Conservation (phyloP, 768 basidiomycete genomes). For the Lactifluus hygrophoroides region DNA sequence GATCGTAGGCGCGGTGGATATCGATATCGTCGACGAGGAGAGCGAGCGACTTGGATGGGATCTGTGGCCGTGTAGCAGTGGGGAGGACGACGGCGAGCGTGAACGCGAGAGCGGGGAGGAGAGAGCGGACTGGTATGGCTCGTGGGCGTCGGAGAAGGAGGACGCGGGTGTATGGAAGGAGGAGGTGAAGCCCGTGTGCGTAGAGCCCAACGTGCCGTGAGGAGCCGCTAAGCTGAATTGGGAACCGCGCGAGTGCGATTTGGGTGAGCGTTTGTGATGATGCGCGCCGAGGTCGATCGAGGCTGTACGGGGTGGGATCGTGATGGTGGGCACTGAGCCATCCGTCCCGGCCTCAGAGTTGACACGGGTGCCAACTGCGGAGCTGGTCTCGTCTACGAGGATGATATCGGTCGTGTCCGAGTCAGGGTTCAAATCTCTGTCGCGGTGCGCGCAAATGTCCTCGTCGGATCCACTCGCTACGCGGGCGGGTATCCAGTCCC, state of each 20-base stretch:
- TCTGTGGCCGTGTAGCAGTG: constrained; percentile 20
- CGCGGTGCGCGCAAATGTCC: not conserved
- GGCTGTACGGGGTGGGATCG: constrained; percentile 23
- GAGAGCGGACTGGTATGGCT: constrained; percentile 39
- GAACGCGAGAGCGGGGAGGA: constrained; percentile 44
- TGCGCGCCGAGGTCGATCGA: constrained; percentile 28
- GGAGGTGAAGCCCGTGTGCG: constrained; percentile 48
- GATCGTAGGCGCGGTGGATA: constrained; percentile 22
- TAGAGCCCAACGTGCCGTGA: constrained; percentile 47
- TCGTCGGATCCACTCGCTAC: not conserved
- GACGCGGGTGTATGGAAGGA: constrained; percentile 76
- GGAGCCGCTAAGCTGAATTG: constrained; percentile 29
- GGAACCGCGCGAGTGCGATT: constrained; percentile 40
- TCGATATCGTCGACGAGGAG: constrained; percentile 16
- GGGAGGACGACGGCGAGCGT: constrained; percentile 19
- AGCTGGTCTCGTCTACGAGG: not conserved
- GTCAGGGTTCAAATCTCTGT: not conserved
- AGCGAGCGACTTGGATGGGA: constrained; percentile 5
- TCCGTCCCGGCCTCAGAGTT: not conserved
- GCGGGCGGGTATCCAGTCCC: not conserved
- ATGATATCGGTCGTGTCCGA: not conserved
- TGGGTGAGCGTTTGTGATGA: constrained; percentile 28
- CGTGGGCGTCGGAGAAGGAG: constrained; percentile 56
- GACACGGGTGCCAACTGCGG: not conserved
- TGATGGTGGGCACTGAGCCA: not conserved